A percentile compares a stretch with the other conserved stretches of the same genome.
phyloP scores from a whole-genome alignment of 2,329 filamentous ascomycete species.

The Aspergillus sp. region DNA sequence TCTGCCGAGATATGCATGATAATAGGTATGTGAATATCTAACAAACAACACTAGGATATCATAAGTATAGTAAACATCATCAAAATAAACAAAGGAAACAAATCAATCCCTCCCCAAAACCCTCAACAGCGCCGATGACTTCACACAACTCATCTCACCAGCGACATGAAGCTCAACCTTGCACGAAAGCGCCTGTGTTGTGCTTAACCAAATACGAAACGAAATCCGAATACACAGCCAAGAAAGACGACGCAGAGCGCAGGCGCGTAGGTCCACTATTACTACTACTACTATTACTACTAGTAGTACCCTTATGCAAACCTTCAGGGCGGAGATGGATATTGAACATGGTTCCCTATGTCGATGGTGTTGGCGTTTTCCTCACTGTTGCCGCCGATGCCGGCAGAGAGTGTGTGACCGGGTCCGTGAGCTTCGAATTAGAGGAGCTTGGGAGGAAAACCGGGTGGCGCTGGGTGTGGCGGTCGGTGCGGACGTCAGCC shows the following conservation, averaged over 20 bases:
- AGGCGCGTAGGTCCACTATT: background rate
- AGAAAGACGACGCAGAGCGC: background rate
- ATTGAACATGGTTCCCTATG: background rate
- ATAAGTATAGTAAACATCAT: too few relatives aligned
- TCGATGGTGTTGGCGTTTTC: background rate
- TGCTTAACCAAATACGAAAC: background rate
- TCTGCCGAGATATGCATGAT: too few relatives aligned
- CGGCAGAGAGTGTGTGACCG: background rate
- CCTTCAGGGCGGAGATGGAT: background rate
- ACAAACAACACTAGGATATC: too few relatives aligned
- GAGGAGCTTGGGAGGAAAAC: background rate
- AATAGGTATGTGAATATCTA: too few relatives aligned
- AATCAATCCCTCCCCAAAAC: background rate
- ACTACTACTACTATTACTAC: too few relatives aligned
- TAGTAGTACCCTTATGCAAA: background rate
- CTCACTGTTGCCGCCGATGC: background rate
- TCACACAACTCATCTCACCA: background rate
- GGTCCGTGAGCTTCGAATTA: too few relatives aligned
- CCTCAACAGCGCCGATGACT: background rate
- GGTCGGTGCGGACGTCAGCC: background rate
- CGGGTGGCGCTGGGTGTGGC: background rate
- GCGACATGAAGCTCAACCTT: background rate
- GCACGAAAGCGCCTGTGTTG: background rate
- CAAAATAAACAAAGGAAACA: too few relatives aligned
- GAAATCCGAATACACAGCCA: background rate